Conservation (phyloP, 1,139 yeast genomes). For the Pichia sp. region DNA sequence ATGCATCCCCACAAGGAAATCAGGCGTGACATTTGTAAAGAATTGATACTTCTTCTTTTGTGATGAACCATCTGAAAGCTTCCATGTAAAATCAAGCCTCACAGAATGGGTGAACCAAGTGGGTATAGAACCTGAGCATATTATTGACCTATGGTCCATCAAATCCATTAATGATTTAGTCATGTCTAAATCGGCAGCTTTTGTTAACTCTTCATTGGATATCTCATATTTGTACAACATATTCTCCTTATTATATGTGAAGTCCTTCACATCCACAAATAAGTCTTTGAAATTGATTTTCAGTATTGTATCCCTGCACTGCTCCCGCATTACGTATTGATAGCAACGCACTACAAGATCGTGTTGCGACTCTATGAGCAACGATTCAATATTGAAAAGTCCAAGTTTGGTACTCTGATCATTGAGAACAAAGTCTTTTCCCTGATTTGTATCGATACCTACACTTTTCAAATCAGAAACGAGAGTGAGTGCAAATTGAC, state of each 20-base stretch:
- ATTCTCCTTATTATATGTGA: constrained; percentile 3
- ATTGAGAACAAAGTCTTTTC: constrained; percentile 13
- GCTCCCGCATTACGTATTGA: constrained; percentile 2
- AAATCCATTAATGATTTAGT: constrained; percentile 6
- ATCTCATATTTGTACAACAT: constrained; percentile 3
- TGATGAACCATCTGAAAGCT: constrained; percentile 3
- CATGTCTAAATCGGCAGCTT: constrained; percentile 5
- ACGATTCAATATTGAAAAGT: constrained; percentile 11
- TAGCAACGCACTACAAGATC: constrained; percentile 2
- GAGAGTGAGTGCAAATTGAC: constrained; percentile 4
- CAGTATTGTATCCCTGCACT: neutral
- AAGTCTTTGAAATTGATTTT: constrained; percentile 7
- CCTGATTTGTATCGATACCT: constrained; percentile 4
- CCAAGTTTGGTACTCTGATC: constrained; percentile 13
- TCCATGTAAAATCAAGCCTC: constrained; percentile 2
- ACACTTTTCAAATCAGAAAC: constrained; percentile 3
- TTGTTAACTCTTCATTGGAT: constrained; percentile 1
- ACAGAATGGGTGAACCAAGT: constrained; percentile 5
- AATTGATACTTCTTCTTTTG: constrained; percentile 4
- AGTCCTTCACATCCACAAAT: constrained; percentile 11
- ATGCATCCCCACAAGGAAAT: constrained; percentile 6
- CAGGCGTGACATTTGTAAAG: constrained; percentile 3
- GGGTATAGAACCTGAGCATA: constrained; percentile 5
- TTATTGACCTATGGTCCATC: neutral
- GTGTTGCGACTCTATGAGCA: constrained; percentile 4